A percentile compares a stretch with the other conserved stretches of the same genome.
These are phyloP conservation scores for Paramecium pentaurelia DNA, from an alignment of 73 alveolate genomes.

Conservation along the genomic window DNA sequence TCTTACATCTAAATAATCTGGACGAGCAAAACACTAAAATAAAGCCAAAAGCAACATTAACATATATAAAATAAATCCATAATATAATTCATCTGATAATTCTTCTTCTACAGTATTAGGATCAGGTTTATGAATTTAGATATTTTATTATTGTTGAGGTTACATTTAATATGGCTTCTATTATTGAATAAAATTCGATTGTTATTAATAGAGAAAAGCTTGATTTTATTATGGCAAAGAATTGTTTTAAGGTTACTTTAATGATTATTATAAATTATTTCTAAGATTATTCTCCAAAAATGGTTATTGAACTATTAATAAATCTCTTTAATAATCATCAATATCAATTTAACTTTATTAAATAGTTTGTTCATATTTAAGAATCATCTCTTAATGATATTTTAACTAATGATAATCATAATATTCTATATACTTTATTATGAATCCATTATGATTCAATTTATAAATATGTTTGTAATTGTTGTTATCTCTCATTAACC, in stretches of 20 bases:
- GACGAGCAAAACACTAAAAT: slow-evolving; percentile 46
- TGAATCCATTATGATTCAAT: slow-evolving; percentile 35
- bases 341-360: neutral
- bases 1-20: slow-evolving; percentile 19
- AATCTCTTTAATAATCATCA: slow-evolving; percentile 25
- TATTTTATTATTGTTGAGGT: neutral
- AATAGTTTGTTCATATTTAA: neutral
- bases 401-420: neutral
- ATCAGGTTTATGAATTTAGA: neutral
- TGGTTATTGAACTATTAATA: neutral
- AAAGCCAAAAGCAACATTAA: neutral
- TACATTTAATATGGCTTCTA: neutral
- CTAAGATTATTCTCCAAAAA: neutral
- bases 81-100: slow-evolving; percentile 22
- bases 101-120: neutral
- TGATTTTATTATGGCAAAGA: neutral
- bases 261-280: slow-evolving; percentile 16
- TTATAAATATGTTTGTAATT: neutral
- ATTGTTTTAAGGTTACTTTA: neutral
- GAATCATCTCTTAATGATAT: slow-evolving; percentile 23
- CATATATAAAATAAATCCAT: slow-evolving; percentile 11
- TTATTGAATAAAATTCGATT: neutral
- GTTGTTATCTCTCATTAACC: neutral
- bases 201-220: neutral
- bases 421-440: neutral